Conservation (phyloP, 768 basidiomycete species). For the Auriscalpium vulgare region DNA sequence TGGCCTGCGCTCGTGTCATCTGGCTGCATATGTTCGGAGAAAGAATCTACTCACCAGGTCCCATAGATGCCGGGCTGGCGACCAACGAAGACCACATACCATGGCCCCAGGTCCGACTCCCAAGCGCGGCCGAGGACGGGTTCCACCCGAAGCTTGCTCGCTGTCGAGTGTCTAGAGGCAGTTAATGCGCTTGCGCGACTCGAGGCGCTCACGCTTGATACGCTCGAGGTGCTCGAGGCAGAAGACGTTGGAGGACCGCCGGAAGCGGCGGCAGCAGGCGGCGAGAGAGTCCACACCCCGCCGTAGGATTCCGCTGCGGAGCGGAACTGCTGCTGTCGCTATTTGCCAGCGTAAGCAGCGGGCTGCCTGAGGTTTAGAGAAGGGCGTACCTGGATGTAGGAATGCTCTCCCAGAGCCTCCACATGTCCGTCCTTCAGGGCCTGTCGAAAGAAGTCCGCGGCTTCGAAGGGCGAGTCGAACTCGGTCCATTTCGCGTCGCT, state of each 20-base stretch:
- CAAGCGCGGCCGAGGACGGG: too few species aligned
- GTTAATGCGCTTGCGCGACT: not conserved
- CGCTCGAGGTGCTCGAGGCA: not conserved
- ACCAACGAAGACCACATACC: not conserved
- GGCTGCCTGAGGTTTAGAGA: too few species aligned
- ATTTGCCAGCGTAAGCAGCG: too few species aligned
- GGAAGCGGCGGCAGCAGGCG: too few species aligned
- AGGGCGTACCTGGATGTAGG: not conserved
- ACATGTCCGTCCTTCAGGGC: not conserved
- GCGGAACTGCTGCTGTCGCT: too few species aligned
- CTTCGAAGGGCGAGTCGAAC: not conserved
- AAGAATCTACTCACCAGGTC: not conserved
- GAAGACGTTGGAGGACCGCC: not conserved
- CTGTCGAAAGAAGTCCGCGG: not conserved
- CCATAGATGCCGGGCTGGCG: not conserved
- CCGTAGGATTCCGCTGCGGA: too few species aligned
- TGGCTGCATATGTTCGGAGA: not conserved
- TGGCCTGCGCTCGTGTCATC: not conserved
- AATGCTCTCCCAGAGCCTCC: not conserved
- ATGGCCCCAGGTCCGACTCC: not conserved
- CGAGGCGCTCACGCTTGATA: not conserved
- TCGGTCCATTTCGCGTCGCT: not conserved
- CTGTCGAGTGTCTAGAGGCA: not conserved
- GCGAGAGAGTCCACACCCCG: too few species aligned
- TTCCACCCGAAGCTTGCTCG: not conserved